Conservation (phyloP, 345 rosid species). For the Citrus australasica region DNA sequence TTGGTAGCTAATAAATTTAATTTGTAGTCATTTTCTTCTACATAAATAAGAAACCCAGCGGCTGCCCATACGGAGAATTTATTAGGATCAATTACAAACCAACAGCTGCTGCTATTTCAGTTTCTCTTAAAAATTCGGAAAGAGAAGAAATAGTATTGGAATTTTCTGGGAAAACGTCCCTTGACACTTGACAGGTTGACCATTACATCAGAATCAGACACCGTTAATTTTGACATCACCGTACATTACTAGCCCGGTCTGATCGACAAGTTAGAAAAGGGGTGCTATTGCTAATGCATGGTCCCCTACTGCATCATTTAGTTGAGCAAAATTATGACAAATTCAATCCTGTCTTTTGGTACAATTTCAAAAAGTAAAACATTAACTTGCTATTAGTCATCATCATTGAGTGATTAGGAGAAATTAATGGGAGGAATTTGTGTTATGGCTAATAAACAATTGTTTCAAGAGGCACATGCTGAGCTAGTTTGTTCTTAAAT, state of each 20-base stretch:
- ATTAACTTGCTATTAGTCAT: background rate
- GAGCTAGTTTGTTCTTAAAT: background rate
- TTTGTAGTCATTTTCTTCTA: background rate
- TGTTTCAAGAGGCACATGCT: background rate
- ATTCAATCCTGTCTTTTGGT: background rate
- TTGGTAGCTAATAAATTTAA: too few relatives aligned
- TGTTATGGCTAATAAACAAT: background rate
- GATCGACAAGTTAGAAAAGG: background rate
- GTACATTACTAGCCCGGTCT: background rate
- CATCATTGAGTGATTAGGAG: background rate
- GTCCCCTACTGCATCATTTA: constrained; percentile 16
- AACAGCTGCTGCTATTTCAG: background rate
- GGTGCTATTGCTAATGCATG: background rate
- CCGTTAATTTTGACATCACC: background rate
- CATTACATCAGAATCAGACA: background rate
- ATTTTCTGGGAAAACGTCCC: background rate
- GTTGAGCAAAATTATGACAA: constrained; percentile 4
- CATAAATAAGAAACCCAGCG: too few relatives aligned
- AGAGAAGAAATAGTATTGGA: background rate
- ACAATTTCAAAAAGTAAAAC: background rate
- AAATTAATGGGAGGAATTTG: background rate
- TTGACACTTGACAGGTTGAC: background rate
- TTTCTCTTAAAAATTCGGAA: too few relatives aligned
- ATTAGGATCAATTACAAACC: background rate
- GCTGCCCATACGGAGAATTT: background rate